Base-by-base conservation (phyloP, 2,329 filamentous ascomycete species). In the Polytolypa hystricis region DNA sequence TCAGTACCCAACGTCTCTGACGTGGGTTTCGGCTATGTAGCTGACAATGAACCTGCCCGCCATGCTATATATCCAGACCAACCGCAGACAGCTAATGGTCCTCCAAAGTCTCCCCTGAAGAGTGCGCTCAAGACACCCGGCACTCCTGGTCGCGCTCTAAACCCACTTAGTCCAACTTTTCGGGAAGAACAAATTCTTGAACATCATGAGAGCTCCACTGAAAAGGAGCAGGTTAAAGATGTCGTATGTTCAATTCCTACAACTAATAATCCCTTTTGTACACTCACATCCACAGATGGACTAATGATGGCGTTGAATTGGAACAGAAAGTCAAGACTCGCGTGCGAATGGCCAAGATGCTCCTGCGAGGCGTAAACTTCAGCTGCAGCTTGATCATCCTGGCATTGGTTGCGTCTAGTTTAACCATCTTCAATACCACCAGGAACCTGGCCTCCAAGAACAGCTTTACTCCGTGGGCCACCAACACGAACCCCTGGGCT, bases 311-410 rank as follows among this genome's bases (percentile, higher is more conserved):
- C n/a, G n/a, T n/a, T n/a, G n/a, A n/a, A n/a, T n/a, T n/a, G n/a
- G 50, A 62, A 49, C 48, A 94, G 89, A 93, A 83, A 80, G 76
- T 93, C 59, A 96, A 95, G 67, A 80, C 80, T 23, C 77, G 85
- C 48, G 87, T 96, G 21, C 79, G 91, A 31, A 71, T 96, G 61
- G 91, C 89, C 49, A 98, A 98, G 68, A 80, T 96, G 51, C 76
- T 93, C 44, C 78, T 98, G n/a, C 81, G 91, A 47, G 81, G 85
- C 39, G 83, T 96, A 64, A 95, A 89, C 71, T 96, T 98, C 62
- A 86, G 84, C 61, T 98, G 91, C 70, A 89, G 84, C 59, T 71
- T 96, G 42, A 95, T 98, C 56, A 84, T 98, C 47, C 73, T 98
- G 40, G 71, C 86, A 43, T 89, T 98, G 75, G 68, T 98, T 37